Evolutionary conservation across 2,329 filamentous ascomycete genomes (phyloP).

Genomic region (Fusarium robinianum): DNA sequence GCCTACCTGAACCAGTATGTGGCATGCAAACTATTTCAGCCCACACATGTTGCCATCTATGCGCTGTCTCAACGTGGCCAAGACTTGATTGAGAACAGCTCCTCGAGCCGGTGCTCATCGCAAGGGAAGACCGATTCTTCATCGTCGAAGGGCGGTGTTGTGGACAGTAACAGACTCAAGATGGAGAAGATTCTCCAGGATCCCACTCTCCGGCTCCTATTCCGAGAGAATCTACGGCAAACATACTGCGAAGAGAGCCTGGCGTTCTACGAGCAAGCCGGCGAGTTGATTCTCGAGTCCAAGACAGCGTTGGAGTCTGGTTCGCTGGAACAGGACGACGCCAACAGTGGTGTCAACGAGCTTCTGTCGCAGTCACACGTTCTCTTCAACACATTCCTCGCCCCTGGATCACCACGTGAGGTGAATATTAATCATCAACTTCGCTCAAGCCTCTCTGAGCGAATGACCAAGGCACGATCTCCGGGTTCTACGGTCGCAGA

Average conservation of each 20-base stretch:
- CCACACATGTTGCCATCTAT: slow-evolving; percentile 85
- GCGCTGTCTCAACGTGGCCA: slow-evolving; percentile 81
- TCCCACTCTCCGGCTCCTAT: slow-evolving; percentile 82
- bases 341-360: slow-evolving; percentile 84
- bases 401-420: slow-evolving; percentile 93
- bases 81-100: slow-evolving; percentile 60
- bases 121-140: slow-evolving; percentile 58
- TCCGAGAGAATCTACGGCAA: slow-evolving; percentile 90
- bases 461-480: slow-evolving; percentile 95
- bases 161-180: slow-evolving; percentile 92
- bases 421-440: slow-evolving; percentile 96
- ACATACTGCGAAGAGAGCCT: slow-evolving; percentile 97
- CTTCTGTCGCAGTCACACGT: slow-evolving; percentile 94
- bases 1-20: slow-evolving; percentile 66
- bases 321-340: slow-evolving; percentile 62
- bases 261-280: slow-evolving; percentile 92
- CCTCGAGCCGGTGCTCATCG: slow-evolving; percentile 60
- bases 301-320: slow-evolving; percentile 62
- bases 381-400: slow-evolving; percentile 97
- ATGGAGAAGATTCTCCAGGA: slow-evolving; percentile 92
- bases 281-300: slow-evolving; percentile 78
- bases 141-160: slow-evolving; percentile 58
- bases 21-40: slow-evolving; percentile 71
- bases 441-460: slow-evolving; percentile 87
- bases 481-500: slow-evolving; percentile 90